Conservation (phyloP, 2,329 filamentous ascomycete species). For the Colletotrichum tanaceti region DNA sequence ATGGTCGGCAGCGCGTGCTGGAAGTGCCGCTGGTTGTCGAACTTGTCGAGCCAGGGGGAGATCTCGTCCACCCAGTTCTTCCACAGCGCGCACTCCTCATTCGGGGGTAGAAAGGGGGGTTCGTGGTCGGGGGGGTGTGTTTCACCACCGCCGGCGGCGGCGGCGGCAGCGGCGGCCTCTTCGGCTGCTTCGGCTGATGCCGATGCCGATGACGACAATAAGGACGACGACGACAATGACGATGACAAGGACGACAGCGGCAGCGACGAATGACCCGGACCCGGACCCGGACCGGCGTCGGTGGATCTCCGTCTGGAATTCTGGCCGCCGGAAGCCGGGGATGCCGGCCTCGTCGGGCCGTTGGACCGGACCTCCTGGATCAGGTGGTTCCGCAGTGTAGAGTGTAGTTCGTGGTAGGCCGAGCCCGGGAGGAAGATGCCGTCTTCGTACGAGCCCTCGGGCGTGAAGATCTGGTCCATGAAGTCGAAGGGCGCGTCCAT, state of each 20-base stretch:
- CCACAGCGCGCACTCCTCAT: constrained; percentile 52
- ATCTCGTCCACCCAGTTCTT: constrained; percentile 57
- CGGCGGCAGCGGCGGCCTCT: no score
- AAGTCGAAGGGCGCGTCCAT: constrained; percentile 38
- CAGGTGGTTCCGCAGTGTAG: constrained; percentile 57
- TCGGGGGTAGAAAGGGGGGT: constrained; percentile 40
- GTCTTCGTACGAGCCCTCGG: constrained; percentile 50
- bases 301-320: constrained; percentile 18
- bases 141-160: constrained; percentile 2
- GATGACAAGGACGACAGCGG: no score
- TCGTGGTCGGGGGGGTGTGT: constrained; percentile 34
- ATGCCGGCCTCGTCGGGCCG: constrained; percentile 47
- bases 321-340: constrained; percentile 21
- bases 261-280: constrained; percentile 7
- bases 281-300: constrained; percentile 20
- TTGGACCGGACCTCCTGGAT: constrained; percentile 57
- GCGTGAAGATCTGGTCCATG: constrained; percentile 47
- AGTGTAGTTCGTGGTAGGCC: constrained; percentile 59
- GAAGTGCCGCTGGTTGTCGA: constrained; percentile 65
- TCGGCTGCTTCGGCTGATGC: constrained; percentile 16
- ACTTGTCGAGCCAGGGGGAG: constrained; percentile 66
- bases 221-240: no score
- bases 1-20: constrained; percentile 63
- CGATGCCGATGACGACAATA: no score
- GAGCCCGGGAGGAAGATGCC: constrained; percentile 61